A percentile compares a stretch with the other conserved stretches of the same genome.
These are phyloP conservation scores for Zygosaccharomyces lentus DNA, from an alignment of 805 yeast species.

Conservation along the genomic window DNA sequence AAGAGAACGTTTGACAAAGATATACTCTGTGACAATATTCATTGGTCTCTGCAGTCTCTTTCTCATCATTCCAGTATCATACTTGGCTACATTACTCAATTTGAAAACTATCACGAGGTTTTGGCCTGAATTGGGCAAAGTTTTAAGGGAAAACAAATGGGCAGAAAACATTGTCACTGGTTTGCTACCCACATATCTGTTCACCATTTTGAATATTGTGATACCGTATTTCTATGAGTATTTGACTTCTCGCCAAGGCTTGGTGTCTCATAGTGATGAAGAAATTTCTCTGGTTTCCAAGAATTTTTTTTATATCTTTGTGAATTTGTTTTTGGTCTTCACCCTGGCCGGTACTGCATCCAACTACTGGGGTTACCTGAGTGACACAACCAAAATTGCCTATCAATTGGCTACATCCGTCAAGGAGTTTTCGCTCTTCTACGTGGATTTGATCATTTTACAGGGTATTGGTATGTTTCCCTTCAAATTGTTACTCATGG, in stretches of 20 bases:
- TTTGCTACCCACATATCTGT: slow-evolving; percentile 83
- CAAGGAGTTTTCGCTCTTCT: slow-evolving; percentile 74
- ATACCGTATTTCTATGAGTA: slow-evolving; percentile 85
- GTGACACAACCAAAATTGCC: slow-evolving; percentile 88
- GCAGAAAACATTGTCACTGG: slow-evolving; percentile 80
- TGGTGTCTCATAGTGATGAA: slow-evolving; percentile 86
- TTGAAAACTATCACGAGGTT: slow-evolving; percentile 70
- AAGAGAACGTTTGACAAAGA: slow-evolving; percentile 59
- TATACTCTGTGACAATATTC: slow-evolving; percentile 37
- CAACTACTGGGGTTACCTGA: slow-evolving; percentile 69
- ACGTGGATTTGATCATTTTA: slow-evolving; percentile 78
- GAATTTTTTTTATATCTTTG: slow-evolving; percentile 91
- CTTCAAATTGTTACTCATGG: slow-evolving; percentile 74
- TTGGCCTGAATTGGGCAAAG: slow-evolving; percentile 77
- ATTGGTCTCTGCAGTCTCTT: slow-evolving; percentile 56
- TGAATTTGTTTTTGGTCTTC: slow-evolving; percentile 87
- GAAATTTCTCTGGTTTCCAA: slow-evolving; percentile 86
- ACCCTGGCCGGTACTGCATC: slow-evolving; percentile 92
- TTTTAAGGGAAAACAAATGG: slow-evolving; percentile 61
- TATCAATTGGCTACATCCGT: slow-evolving; percentile 79
- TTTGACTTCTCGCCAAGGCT: slow-evolving; percentile 81
- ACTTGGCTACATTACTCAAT: slow-evolving; percentile 77
- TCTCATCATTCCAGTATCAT: slow-evolving; percentile 78
- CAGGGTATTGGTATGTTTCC: slow-evolving; percentile 91
- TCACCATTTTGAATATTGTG: slow-evolving; percentile 74